Evolutionary conservation across 768 basidiomycete species (phyloP), one percentile per base, ranked within the genome.

Genomic region (Pleurotus tuber-regium): DNA sequence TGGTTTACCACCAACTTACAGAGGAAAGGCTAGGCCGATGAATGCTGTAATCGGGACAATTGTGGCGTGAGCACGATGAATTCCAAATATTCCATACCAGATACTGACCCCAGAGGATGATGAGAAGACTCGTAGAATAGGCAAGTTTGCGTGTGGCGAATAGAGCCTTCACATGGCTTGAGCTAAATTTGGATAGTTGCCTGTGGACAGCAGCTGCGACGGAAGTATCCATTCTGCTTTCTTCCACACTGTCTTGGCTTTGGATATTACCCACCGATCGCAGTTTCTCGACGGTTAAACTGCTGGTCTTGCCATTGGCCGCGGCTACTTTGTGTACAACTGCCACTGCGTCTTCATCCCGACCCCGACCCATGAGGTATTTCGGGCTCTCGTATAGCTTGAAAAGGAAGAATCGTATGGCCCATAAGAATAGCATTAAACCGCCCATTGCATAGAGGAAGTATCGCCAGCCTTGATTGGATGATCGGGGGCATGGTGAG

Each of bases 381-480:
- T 86, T 83, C 1, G 87, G 88, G 53, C 81, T 83, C 63, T 89
- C 86, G 51, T 82, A 72, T 6, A 89, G 72, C 42, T 75, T 67
- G 72, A 91, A 89, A 35, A 80, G 62, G 66, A 85, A 79, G 69
- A 85, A 84, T 19, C 85, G 83, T 21, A 86, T 62, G 9, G 70
- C 56, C 72, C 79, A 87, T 36, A 87, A 69, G 33, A 83, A 14
- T 51, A 89, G 68, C 69, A 86, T 87, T 29, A 88, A 61, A 0
- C 83, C 87, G 5, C 87, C 86, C 79, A 89, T 82, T 10, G 79
- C 66, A 61, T 77, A 86, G n/a, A 87, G 69, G 61, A 87, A 83
- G 63, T 88, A 88, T 19, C 88, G 74, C 88, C 88, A 90, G 16
- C 87, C 87, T 66, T 78, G 63, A 54, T 90, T 89, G 4, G 77